Percentiles rank a stretch among this genome's conserved stretches.
Evolutionary conservation across 2,329 filamentous ascomycete genomes (phyloP).

Genomic region (Chaetomium sp.): DNA sequence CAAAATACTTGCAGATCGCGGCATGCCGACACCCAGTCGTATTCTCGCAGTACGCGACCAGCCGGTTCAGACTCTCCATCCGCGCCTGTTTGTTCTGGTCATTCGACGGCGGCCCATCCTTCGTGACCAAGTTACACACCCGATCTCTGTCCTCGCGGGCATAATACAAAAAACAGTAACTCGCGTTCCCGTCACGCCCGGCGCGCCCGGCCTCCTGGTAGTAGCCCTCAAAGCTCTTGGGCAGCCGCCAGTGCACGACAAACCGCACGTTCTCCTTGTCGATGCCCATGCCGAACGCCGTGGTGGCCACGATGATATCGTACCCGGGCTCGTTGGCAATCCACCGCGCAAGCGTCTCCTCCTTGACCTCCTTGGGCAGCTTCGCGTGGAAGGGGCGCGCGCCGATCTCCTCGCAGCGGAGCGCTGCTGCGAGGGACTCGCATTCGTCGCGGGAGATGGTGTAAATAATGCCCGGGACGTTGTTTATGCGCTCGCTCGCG

Average conservation of each 20-base stretch:
- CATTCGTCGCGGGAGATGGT: slow-evolving; percentile 75
- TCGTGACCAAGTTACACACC: slow-evolving; percentile 59
- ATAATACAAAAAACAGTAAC: slow-evolving; percentile 88
- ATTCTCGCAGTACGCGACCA: slow-evolving; percentile 82
- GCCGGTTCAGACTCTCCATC: slow-evolving; percentile 63
- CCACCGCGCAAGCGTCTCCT: slow-evolving; percentile 71
- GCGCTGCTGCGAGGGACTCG: slow-evolving; percentile 66
- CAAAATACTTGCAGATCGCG: slow-evolving; percentile 76
- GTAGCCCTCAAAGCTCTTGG: slow-evolving; percentile 93
- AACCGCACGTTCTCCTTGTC: slow-evolving; percentile 95
- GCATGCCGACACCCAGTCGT: slow-evolving; percentile 73
- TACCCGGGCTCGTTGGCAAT: slow-evolving; percentile 73
- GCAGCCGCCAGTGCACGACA: slow-evolving; percentile 90
- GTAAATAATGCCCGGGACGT: slow-evolving; percentile 78
- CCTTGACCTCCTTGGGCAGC: slow-evolving; percentile 67
- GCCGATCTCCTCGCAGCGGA: slow-evolving; percentile 69
- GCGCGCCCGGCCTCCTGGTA: slow-evolving; percentile 95
- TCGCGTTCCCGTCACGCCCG: slow-evolving; percentile 84
- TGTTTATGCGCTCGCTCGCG: slow-evolving; percentile 58
- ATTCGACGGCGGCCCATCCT: slow-evolving; percentile 45
- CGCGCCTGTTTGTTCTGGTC: slow-evolving; percentile 51
- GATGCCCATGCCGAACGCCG: slow-evolving; percentile 96
- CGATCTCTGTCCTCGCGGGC: slow-evolving; percentile 83
- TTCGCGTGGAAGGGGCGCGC: slow-evolving; percentile 74
- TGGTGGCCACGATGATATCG: slow-evolving; percentile 92